Evolutionary conservation across 345 rosid species (phyloP), one percentile per base, ranked within the genome.

Genomic region (Gossypium mustelinum): DNA sequence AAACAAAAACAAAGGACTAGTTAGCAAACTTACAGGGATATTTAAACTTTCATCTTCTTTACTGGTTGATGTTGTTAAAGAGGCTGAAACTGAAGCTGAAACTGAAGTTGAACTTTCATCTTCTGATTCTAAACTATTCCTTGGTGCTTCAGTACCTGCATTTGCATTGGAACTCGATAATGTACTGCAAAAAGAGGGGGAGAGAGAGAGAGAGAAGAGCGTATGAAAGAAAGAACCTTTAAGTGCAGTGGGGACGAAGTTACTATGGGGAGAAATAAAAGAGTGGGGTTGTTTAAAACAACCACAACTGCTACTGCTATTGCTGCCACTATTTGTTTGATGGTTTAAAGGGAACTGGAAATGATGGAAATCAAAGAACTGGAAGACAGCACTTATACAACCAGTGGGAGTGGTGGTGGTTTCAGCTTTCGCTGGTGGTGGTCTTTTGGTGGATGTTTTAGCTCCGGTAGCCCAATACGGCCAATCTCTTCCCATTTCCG

Each of bases 111-210:
- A 55, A 56, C 13, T 67, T 59, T 83, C 85, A 72, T 85, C 92
- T 18, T 80, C 89, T 24, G 87, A 83, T 74, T 94, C 98, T 81
- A 94, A 88, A 88, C 95, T 92, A 79, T 92, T 89, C 77, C 92
- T 86, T 5, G 97, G 92, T 54, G 94, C 97, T 65, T 87, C 97
- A 9, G 79, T 74, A 55, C 94, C 97, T 91, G 77, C 72, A 74
- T 34, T 73, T 52, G 70, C 59, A 69, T 24, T 48, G 8, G 59
- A 16, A 48, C n/a, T 10, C 41, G 45, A 68, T 44, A 75, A 3
- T 48, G 2, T 48, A 29, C 14, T 16, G 59, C 17, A 52, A 73
- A 3, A 67, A 47, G 27, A 43, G 24, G 7, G 8, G 7, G 6
- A 5, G 2, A 54, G 9, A 29, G 4, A 61, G 44, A 59, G 27